Evolutionary conservation across 2,329 filamentous ascomycete species (phyloP).

Genomic region (Thielaviopsis musarum): DNA sequence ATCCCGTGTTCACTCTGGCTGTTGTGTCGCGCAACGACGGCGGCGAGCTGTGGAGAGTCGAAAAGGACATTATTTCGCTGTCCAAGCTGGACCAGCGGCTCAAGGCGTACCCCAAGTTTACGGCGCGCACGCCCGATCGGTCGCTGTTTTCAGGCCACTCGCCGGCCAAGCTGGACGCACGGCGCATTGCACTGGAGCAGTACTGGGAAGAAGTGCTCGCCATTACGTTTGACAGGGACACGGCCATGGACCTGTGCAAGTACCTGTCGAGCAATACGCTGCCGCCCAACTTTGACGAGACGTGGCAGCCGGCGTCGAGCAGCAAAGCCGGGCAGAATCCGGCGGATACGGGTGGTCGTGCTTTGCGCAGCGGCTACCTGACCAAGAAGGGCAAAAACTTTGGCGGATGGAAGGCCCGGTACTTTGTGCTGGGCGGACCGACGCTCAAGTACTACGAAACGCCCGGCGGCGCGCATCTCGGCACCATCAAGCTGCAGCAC

Average conservation of each 20-base stretch:
- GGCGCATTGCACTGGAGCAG: constrained; percentile 60
- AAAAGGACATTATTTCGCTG: constrained; percentile 75
- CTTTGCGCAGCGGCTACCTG: constrained; percentile 72
- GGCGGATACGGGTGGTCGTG: constrained; percentile 43
- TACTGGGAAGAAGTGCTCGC: constrained; percentile 81
- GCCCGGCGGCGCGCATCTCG: constrained; percentile 75
- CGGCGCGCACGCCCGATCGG: constrained; percentile 64
- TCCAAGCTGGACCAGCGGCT: constrained; percentile 68
- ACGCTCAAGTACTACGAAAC: constrained; percentile 77
- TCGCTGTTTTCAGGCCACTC: constrained; percentile 82
- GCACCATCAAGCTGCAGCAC: constrained; percentile 78
- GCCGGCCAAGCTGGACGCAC: constrained; percentile 80
- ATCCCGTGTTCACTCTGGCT: constrained; percentile 84
- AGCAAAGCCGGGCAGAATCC: constrained; percentile 22
- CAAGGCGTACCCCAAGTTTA: constrained; percentile 51
- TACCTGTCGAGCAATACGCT: constrained; percentile 60
- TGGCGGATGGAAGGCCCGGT: constrained; percentile 86
- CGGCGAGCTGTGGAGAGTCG: constrained; percentile 78
- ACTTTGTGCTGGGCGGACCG: constrained; percentile 44
- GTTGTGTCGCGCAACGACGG: constrained; percentile 61
- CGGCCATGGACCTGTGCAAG: constrained; percentile 67
- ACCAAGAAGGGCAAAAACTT: constrained; percentile 98
- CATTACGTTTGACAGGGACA: constrained; percentile 58
- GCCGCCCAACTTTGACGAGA: constrained; percentile 44
- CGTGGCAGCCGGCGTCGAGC: constrained; percentile 16